These are phyloP conservation scores for Paulownia fortunei DNA, from an alignment of 257 asterid species.

Conservation along the genomic window DNA sequence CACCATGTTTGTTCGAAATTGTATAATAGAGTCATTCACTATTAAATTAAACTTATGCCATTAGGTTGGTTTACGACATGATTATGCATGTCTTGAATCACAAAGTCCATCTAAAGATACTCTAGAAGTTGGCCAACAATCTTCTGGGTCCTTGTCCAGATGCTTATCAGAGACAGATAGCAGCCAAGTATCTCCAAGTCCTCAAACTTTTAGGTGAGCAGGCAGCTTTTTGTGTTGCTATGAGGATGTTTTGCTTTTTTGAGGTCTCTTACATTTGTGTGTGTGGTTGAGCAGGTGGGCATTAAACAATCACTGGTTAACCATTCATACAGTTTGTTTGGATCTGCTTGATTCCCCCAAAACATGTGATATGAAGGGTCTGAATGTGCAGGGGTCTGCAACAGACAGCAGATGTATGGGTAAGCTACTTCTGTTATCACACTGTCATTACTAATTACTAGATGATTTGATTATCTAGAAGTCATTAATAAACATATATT, in stretches of 20 bases:
- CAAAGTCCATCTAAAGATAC: conserved; percentile 35
- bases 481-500: background rate
- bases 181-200: conserved; percentile 44
- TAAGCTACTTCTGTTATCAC: conserved; percentile 21
- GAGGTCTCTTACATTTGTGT: conserved; percentile 19
- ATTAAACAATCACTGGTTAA: conserved; percentile 58
- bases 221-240: background rate
- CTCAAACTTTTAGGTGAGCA: conserved; percentile 44
- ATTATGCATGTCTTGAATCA: conserved; percentile 36
- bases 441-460: background rate
- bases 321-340: conserved; percentile 69
- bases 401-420: conserved; percentile 38
- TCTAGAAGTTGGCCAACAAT: conserved; percentile 29
- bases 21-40: background rate
- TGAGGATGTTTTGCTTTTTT: background rate
- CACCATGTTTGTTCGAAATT: background rate
- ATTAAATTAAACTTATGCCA: conserved; percentile 5
- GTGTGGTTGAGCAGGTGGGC: conserved; percentile 40
- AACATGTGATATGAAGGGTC: conserved; percentile 48
- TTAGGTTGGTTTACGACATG: conserved; percentile 39
- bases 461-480: background rate
- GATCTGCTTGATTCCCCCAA: conserved; percentile 56
- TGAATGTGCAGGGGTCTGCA: conserved; percentile 36
- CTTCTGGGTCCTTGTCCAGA: conserved; percentile 39
- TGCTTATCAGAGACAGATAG: conserved; percentile 40